Percentiles rank a stretch among this genome's conserved stretches.
Evolutionary conservation across 1,139 yeast species (phyloP).

Genomic region (Candida smagusa): DNA sequence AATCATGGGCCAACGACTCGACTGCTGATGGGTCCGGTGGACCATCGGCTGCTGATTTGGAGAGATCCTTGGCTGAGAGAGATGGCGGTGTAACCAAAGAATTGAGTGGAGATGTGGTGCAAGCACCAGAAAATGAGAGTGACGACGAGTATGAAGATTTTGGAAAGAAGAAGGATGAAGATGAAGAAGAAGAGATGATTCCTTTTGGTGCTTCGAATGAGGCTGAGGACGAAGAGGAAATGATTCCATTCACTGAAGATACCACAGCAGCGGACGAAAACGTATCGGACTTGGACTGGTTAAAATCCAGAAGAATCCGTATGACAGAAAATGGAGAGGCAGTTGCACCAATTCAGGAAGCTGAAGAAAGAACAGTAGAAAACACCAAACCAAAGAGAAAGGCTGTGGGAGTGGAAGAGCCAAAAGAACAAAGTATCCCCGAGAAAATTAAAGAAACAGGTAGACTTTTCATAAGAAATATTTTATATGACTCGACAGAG

Average conservation of each 20-base stretch:
- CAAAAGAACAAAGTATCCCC: slow-evolving; percentile 10
- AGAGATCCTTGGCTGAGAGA: slow-evolving; percentile 33
- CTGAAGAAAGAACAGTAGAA: background rate
- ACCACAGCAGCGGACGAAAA: slow-evolving; percentile 47
- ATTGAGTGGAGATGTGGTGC: slow-evolving; percentile 21
- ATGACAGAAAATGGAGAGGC: slow-evolving; percentile 52
- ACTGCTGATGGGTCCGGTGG: slow-evolving; percentile 53
- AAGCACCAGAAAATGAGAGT: slow-evolving; percentile 46
- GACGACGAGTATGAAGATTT: slow-evolving; percentile 69
- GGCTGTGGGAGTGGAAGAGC: slow-evolving; percentile 6
- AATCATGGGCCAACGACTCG: slow-evolving; percentile 77
- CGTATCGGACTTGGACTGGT: slow-evolving; percentile 86
- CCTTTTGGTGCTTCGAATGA: slow-evolving; percentile 13
- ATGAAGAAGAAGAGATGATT: slow-evolving; percentile 26
- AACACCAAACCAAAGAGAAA: slow-evolving; percentile 7
- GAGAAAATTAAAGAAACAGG: slow-evolving; percentile 66
- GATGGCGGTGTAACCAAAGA: slow-evolving; percentile 15
- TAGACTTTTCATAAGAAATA: slow-evolving; percentile 83
- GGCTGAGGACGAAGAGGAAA: slow-evolving; percentile 13
- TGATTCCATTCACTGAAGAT: slow-evolving; percentile 16
- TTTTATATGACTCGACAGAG: slow-evolving; percentile 76
- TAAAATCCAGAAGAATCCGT: slow-evolving; percentile 70
- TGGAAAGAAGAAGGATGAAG: slow-evolving; percentile 27
- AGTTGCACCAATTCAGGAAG: slow-evolving; percentile 8
- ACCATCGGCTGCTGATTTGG: slow-evolving; percentile 42